Evolutionary conservation across 306 rosid genomes (phyloP), one percentile per base, ranked within the genome.

Genomic region (Casuarina glauca): DNA sequence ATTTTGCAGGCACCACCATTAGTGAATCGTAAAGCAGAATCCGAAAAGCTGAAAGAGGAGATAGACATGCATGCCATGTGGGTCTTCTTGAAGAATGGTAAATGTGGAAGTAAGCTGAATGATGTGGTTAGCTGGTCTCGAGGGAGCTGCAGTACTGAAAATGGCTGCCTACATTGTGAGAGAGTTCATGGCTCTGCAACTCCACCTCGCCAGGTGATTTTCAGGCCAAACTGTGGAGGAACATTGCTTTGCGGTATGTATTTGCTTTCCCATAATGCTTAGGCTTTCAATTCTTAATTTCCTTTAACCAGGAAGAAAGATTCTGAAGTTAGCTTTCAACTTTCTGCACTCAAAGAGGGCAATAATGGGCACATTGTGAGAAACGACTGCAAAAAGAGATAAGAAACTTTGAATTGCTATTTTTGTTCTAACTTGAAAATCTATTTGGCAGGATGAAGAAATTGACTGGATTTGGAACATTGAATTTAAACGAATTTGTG

Each of bases 21-120:
- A 26, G 32, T 26, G 32, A 26, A 73, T 32, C 32, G 9, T 15
- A 10, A 57, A 68, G 39, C 6, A 67, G 15, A 41, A 7, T 72
- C 45, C 8, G 46, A 57, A 76, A 69, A 38, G 76, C 83, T 43
- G 75, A 45, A 32, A 52, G 12, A 53, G 16, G 64, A 72, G 77
- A 82, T 51, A 78, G 82, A 88, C 82, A 88, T 90, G 94, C 83
- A 82, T 70, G 76, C 83, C 16, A 44, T 88, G 44, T 91, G 97
- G 97, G 67, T 85, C 6, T 88, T 86, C 9, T 72, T 89, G 80
- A 91, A 84, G 53, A 89, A 87, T 57, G 84, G 84, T 7, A 80
- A 77, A 66, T 91, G 97, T 85, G 93, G 91, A 64, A 81, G 38
- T 70, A 91, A 82, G 83, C 73, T 82, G 66, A 81, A 80, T 11